Conservation (phyloP, 129 eudicot genomes). For the Flaveria ramosissima region DNA sequence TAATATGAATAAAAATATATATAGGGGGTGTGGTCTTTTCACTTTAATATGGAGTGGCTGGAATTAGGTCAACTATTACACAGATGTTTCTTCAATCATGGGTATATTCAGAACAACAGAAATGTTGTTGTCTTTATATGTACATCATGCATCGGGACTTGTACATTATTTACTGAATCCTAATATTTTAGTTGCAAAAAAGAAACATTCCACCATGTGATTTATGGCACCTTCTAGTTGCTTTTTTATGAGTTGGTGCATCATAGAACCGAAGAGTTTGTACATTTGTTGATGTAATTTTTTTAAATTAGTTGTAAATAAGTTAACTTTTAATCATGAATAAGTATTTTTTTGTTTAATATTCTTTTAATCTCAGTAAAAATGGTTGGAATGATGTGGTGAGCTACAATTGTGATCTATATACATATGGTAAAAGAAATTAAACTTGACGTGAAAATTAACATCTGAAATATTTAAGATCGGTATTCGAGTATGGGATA, state of each 20-base stretch:
- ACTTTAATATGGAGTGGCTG: conserved; percentile 33
- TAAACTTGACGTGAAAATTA: no score
- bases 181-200: conserved; percentile 12
- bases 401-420: no score
- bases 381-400: no score
- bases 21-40: conserved; percentile 19
- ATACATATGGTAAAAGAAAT: no score
- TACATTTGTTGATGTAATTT: conserved; percentile 3
- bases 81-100: conserved; percentile 22
- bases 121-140: not conserved
- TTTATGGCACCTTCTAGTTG: conserved; percentile 27
- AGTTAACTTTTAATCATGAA: not conserved
- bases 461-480: no score
- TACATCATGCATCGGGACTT: conserved; percentile 3
- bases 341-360: no score
- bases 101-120: not conserved
- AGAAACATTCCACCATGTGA: conserved; percentile 28
- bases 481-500: no score
- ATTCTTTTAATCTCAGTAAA: no score
- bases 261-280: conserved; percentile 12
- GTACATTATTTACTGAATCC: conserved; percentile 23
- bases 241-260: conserved; percentile 25
- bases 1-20: not conserved
- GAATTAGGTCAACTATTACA: conserved; percentile 41
- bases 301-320: not conserved